Base-by-base conservation (phyloP, 1,284 basidiomycete genomes). In the Naganishia liquefaciens region DNA sequence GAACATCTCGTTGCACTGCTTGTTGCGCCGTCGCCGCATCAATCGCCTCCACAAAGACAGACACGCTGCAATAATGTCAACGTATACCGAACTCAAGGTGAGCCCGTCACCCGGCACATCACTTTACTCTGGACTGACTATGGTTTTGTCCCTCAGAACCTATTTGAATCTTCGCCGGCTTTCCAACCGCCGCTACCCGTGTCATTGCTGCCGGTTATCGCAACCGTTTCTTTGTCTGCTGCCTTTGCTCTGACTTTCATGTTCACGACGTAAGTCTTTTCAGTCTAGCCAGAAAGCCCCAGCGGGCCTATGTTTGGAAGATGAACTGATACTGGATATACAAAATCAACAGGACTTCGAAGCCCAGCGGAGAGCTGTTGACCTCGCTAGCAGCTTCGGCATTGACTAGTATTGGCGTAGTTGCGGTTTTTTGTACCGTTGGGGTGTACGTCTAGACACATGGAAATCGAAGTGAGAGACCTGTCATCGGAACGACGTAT, bases 241-340 rank as follows among this genome's bases (percentile, higher is more conserved):
- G 91, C 91, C 1, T 93, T 95, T 74, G 84, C 76, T 23, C 84
- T 93, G 54, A 84, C 87, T 0, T 94, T 94, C 81, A 90, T 92
- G 81, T 91, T 91, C 77, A 88, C 91, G 65, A 93, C 90, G 92
- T 92, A 75, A 73, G 81, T 77, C 6, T 10, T 40, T 17, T 63
- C 30, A 1, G 30, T 54, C 21, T 15, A 21, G 33, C 33, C 2
- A 37, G 15, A 30, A 0, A 25, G 0, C 44, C 50, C 30, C 21
- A 50, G 11, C 46, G 3, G 19, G 28, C 28, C 44, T 0, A n/a
- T 25, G n/a, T 15, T 43, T 23, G 2, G 27, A 11, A 9, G 15
- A 5, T 21, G 19, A 44, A 39, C 23, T 23, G 3, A 54, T 15
- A 21, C 11, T 33, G 15, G 9, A 6, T 7, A 19, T n/a, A 27